A percentile compares a stretch with the other conserved stretches of the same genome.
phyloP scores from a whole-genome alignment of 495 filamentous ascomycete genomes.

The Penicillium alfredii region DNA sequence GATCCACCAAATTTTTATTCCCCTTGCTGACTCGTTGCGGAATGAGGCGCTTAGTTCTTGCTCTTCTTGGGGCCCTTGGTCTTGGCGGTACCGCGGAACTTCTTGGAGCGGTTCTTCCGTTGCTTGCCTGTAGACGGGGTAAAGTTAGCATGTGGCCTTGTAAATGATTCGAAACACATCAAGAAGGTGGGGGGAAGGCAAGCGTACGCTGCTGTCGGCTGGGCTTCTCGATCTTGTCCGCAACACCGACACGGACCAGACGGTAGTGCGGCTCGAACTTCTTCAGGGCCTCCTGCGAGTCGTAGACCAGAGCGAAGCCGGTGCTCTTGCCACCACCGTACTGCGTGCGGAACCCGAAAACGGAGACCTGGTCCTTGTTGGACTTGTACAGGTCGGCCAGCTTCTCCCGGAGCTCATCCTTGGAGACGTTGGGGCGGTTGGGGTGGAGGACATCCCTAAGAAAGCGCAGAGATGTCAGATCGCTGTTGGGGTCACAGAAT shows the following conservation, averaged over 20 bases:
- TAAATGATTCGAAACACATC: slow-evolving; percentile 1
- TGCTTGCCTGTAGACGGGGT: slow-evolving; percentile 82
- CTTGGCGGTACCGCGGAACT: slow-evolving; percentile 90
- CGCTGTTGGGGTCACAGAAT: slow-evolving; percentile 10
- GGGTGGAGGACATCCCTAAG: slow-evolving; percentile 97
- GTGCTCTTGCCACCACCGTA: slow-evolving; percentile 99
- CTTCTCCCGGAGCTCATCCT: slow-evolving; percentile 95
- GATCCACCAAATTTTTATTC: slow-evolving; percentile 21
- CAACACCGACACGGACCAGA: slow-evolving; percentile 84
- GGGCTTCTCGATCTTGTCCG: slow-evolving; percentile 89
- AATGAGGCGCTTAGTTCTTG: slow-evolving; percentile 43
- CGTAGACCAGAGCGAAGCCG: slow-evolving; percentile 98
- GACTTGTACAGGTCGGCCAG: slow-evolving; percentile 95
- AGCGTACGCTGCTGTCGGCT: slow-evolving; percentile 97
- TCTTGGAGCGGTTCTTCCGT: slow-evolving; percentile 99
- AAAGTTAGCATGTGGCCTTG: too few relatives aligned
- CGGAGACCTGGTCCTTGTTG: slow-evolving; percentile 90
- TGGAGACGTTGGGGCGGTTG: slow-evolving; percentile 94
- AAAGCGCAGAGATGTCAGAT: slow-evolving; percentile 23
- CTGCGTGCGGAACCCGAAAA: slow-evolving; percentile 97
- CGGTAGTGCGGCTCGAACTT: slow-evolving; percentile 99
- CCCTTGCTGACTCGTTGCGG: slow-evolving; percentile 16
- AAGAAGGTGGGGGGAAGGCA: neutral
- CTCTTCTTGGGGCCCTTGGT: slow-evolving; percentile 78
- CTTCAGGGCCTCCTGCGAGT: slow-evolving; percentile 94